Conservation (phyloP, 73 alveolate species). For the Uronychia binucleata region DNA sequence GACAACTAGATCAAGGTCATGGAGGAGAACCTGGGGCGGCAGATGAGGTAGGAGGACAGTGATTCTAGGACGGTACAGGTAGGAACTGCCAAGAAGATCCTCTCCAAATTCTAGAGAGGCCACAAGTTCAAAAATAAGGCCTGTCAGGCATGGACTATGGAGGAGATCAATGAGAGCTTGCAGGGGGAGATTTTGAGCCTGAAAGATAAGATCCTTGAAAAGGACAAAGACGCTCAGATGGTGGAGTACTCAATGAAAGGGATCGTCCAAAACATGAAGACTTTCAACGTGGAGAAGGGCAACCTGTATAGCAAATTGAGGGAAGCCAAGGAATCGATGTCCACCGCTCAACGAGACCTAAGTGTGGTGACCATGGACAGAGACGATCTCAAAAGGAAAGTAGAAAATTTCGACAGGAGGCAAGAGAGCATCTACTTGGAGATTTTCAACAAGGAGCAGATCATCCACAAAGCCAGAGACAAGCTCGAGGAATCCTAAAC, state of each 20-base stretch:
- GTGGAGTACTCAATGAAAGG: not conserved
- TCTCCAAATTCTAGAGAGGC: not conserved
- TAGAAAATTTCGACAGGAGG: not conserved
- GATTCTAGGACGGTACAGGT: not conserved
- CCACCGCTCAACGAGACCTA: not conserved
- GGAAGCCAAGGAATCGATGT: not conserved
- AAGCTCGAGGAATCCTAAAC: not conserved
- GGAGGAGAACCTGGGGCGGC: not conserved
- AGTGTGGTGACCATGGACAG: not conserved
- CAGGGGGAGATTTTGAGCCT: not conserved
- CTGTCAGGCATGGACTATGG: not conserved
- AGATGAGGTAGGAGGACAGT: not conserved
- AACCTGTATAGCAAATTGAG: not conserved
- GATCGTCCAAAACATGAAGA: not conserved
- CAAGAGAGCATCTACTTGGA: not conserved
- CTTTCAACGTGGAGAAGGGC: not conserved
- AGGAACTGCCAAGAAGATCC: not conserved
- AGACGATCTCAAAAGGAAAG: not conserved
- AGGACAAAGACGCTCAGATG: not conserved
- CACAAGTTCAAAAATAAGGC: not conserved
- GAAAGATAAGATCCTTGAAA: not conserved
- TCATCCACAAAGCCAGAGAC: not conserved
- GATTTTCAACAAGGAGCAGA: not conserved
- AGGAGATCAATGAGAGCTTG: not conserved
- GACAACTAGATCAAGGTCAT: no score